A percentile compares a stretch with the other conserved stretches of the same genome.
phyloP scores from a whole-genome alignment of 768 basidiomycete species.

The Boletus fagicola region DNA sequence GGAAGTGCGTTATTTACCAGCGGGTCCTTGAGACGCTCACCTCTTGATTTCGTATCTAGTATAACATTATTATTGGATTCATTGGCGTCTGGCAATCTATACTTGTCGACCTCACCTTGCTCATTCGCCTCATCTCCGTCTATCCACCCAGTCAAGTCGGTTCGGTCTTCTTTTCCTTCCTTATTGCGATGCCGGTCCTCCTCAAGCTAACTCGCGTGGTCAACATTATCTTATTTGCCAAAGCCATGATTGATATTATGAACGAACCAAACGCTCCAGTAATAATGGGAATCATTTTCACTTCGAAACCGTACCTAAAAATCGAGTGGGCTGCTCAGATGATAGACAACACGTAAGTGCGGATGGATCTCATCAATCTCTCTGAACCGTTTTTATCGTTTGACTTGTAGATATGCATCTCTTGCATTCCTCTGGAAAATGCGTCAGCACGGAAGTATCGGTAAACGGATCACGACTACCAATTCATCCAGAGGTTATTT shows the following conservation, averaged over 20 bases:
- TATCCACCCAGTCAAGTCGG: constrained; percentile 17
- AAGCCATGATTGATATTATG: constrained; percentile 10
- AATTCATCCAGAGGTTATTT: background rate
- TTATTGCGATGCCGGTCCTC: constrained; percentile 16
- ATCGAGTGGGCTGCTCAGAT: constrained; percentile 33
- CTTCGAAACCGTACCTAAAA: constrained; percentile 24
- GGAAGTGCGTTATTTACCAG: background rate
- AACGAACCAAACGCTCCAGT: constrained; percentile 4
- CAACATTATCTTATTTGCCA: constrained; percentile 26
- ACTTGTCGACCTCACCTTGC: constrained; percentile 25
- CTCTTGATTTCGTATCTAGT: background rate
- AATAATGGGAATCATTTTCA: constrained; percentile 7
- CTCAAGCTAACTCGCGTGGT: constrained; percentile 25
- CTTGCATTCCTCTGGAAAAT: constrained; percentile 14
- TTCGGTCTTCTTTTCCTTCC: constrained; percentile 3
- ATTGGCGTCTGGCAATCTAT: constrained; percentile 19
- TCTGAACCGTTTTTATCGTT: background rate
- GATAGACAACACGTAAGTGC: constrained; percentile 27
- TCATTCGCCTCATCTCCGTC: constrained; percentile 24
- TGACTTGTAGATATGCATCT: constrained; percentile 8
- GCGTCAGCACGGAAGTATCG: background rate
- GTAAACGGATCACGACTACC: background rate
- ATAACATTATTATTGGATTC: constrained; percentile 19
- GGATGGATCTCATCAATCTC: background rate
- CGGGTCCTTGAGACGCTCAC: background rate